Evolutionary conservation across 441 rosid genomes (phyloP), one percentile per base, ranked within the genome.

Genomic region (Arabidopsis hybrid): DNA sequence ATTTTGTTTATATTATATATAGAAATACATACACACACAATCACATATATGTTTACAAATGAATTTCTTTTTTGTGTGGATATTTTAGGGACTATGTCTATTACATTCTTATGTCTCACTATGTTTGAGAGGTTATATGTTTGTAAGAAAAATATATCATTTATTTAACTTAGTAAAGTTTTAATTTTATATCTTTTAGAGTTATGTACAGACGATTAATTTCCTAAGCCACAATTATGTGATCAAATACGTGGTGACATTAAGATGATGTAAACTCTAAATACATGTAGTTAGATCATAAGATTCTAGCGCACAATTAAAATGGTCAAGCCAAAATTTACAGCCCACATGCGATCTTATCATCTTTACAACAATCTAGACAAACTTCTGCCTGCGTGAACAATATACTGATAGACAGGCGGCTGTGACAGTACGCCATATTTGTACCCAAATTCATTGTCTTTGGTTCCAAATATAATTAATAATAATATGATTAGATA

Each of bases 341-440:
- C 21, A 68, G 42, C 6, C 59, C 79, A 75, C 70, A 75, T 75
- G 79, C 65, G 34, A 68, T 75, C 64, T 69, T 61, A 75, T 61
- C 74, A 75, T 55, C 79, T 61, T 17, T 35, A 51, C 53, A 34
- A 51, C 73, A 12, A 43, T 39, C 68, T 18, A 32, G 73, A 60
- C 34, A 74, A 74, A 50, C 26, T 59, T 74, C n/a, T 39, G 67
- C 32, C 18, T 32, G 39, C 67, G 39, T 60, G 47, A 67, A 67
- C 35, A 42, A 52, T 60, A 67, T 12, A 43, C 62, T 69, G 71
- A 69, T 36, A 46, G 75, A 69, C 79, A 55, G 47, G 18, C 26
- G 26, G 53, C 66, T 40, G 42, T 75, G 63, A 51, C 50, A 43
- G 63, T 51, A n/a, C n/a, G 32, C 55, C 63, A 60, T 46, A 65